Conservation (phyloP, 2,329 filamentous ascomycete genomes). For the Hypoxylon sp. region DNA sequence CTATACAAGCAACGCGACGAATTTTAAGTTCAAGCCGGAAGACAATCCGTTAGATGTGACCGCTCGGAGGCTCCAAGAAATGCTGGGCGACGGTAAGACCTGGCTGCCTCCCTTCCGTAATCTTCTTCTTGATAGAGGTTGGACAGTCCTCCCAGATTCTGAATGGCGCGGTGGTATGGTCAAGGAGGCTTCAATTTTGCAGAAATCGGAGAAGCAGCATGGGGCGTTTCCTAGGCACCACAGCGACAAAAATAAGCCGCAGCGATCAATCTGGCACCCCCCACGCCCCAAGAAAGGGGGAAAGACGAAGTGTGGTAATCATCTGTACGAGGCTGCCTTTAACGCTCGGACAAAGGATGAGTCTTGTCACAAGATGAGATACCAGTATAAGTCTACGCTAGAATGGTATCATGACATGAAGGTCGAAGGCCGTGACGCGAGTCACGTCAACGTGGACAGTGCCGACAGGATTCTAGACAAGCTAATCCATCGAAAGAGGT, state of each 20-base stretch:
- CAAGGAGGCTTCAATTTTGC: constrained; percentile 4
- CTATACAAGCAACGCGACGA: constrained; percentile 60
- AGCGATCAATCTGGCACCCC: constrained; percentile 64
- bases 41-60: constrained; percentile 61
- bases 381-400: constrained; percentile 63
- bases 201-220: constrained; percentile 10
- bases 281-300: constrained; percentile 54
- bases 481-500: constrained; percentile 27
- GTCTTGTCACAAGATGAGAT: constrained; percentile 54
- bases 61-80: constrained; percentile 55
- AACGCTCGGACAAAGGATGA: constrained; percentile 41
- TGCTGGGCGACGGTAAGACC: constrained; percentile 54
- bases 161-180: constrained; percentile 44
- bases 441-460: constrained; percentile 63
- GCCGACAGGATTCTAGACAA: constrained; percentile 61
- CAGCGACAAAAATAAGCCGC: constrained; percentile 47
- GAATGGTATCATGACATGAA: constrained; percentile 68
- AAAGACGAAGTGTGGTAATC: constrained; percentile 60
- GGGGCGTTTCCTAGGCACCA: constrained; percentile 45
- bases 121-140: constrained; percentile 57
- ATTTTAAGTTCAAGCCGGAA: constrained; percentile 51
- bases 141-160: constrained; percentile 53
- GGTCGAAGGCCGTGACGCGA: constrained; percentile 64
- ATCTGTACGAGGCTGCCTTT: constrained; percentile 60
- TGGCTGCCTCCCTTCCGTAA: constrained; percentile 57